These are phyloP conservation scores for Aspergillaceae sp. DNA, from an alignment of 2,329 filamentous ascomycete species.

Conservation along the genomic window DNA sequence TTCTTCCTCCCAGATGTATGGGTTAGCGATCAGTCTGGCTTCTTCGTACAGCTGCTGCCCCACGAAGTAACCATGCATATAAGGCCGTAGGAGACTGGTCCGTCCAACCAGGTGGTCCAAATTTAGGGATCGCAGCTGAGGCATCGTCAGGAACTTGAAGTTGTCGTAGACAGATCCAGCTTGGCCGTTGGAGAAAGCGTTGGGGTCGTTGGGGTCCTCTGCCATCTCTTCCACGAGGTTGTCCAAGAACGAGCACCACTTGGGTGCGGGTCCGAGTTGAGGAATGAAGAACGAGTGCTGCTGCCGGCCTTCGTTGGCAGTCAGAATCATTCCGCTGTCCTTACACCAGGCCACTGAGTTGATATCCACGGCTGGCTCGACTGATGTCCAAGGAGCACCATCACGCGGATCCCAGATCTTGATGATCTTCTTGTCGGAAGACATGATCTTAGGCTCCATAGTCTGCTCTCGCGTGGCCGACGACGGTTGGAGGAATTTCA, in stretches of 20 bases:
- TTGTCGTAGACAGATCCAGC: constrained; percentile 86
- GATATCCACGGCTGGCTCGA: constrained; percentile 89
- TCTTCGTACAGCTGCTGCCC: constrained; percentile 93
- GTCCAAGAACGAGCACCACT: constrained; percentile 94
- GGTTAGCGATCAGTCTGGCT: constrained; percentile 83
- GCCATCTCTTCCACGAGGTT: constrained; percentile 99
- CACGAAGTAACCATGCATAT: constrained; percentile 99
- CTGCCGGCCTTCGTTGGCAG: constrained; percentile 91
- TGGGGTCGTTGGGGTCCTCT: constrained; percentile 61
- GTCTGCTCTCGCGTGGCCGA: constrained; percentile 63
- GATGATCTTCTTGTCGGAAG: constrained; percentile 89
- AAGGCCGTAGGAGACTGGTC: constrained; percentile 80
- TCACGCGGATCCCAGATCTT: constrained; percentile 86
- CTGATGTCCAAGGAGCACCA: constrained; percentile 86
- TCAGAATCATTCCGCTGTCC: constrained; percentile 88
- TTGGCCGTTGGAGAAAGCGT: constrained; percentile 38
- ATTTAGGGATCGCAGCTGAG: constrained; percentile 77
- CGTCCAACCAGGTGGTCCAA: constrained; percentile 83
- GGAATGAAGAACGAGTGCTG: constrained; percentile 95
- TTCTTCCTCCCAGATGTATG: constrained; percentile 88
- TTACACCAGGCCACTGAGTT: constrained; percentile 91
- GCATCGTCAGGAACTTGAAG: constrained; percentile 91
- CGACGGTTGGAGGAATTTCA: constrained; percentile 58
- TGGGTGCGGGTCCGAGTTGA: constrained; percentile 83
- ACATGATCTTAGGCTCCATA: constrained; percentile 66